Base-by-base conservation (phyloP, 768 basidiomycete species). In the Amanita phalloides region DNA sequence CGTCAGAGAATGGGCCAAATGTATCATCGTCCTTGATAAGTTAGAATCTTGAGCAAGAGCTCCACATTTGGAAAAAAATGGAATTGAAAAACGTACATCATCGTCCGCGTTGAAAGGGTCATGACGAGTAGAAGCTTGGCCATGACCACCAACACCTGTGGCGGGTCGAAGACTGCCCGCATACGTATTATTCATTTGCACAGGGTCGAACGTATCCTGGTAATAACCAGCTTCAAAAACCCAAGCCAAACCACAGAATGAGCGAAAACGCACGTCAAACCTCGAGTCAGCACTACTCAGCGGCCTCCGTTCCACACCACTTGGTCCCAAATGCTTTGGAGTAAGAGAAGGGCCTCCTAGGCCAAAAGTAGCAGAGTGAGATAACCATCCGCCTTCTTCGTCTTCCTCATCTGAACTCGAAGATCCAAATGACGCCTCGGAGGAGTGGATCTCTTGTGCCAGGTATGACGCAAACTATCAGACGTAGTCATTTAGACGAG, bases 1-100 rank as follows among this genome's bases (percentile, higher is more conserved):
- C 61, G 61, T 88, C 86, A 1, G 87, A 81, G 67, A 91, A 90
- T 5, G 89, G 86, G 2, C 88, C 89, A 63, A 88, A 87, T n/a
- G 68, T 74, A 51, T 84, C 85, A 65, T 86, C 20, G 17, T 54
- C 37, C 43, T 39, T 44, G 21, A 25, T 45, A 52, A 30, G 51
- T 33, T 28, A 21, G 28, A 4, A 42, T 13, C 14, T 6, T 28
- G 26, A 14, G 47, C 21, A 17, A 17, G 17, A 17, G 17, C 17
- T 17, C 17, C 17, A 17, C 17, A 17, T 17, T 1, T 17, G 17
- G 17, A 17, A 17, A 17, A 7, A 37, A 17, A 43, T 45, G 55
- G 14, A 30, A 5, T 7, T 42, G 20, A 25, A 17, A 30, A 25
- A 64, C 70, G 49, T 48, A 82, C 82, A 44, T 84, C 81, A 26